A percentile compares a stretch with the other conserved stretches of the same genome.
These are phyloP conservation scores for Lipomyces sp. DNA, from an alignment of 805 yeast species.

Conservation along the genomic window DNA sequence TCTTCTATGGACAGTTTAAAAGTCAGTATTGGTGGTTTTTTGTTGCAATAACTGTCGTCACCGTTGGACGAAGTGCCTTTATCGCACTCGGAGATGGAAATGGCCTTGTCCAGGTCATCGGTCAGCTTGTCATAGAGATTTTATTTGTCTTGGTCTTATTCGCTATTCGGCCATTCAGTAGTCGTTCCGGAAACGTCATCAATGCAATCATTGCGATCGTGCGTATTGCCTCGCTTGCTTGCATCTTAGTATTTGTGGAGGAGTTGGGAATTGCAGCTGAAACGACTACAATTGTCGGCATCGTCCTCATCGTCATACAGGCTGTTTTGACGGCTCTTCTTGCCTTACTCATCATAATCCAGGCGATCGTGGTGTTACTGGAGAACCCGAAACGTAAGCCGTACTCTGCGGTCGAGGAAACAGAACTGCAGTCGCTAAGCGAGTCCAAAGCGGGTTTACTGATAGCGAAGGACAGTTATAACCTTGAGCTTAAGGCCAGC, in stretches of 20 bases:
- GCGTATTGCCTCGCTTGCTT: conserved; percentile 41
- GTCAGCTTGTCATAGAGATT: conserved; percentile 44
- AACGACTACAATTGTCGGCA: conserved; percentile 43
- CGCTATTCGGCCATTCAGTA: conserved; percentile 42
- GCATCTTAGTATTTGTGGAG: conserved; percentile 44
- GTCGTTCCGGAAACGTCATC: conserved; percentile 43
- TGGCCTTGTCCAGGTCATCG: conserved; percentile 45
- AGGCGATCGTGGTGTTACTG: conserved; percentile 24
- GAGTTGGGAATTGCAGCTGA: conserved; percentile 41
- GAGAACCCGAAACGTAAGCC: conserved; percentile 2
- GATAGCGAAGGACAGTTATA: background rate
- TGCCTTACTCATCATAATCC: conserved; percentile 39
- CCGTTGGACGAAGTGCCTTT: conserved; percentile 44
- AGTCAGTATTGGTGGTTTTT: conserved; percentile 46
- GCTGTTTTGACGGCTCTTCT: conserved; percentile 41
- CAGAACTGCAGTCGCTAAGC: conserved; percentile 24
- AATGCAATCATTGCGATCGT: conserved; percentile 43
- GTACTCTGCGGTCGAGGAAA: conserved; percentile 5
- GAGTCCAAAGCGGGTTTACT: conserved; percentile 10
- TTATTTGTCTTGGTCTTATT: conserved; percentile 37
- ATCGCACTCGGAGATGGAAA: conserved; percentile 45
- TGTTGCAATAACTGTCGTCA: conserved; percentile 37
- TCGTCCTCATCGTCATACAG: conserved; percentile 44
- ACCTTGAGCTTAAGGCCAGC: background rate
- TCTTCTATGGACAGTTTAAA: conserved; percentile 45